These are phyloP conservation scores for Leptographium procerum DNA, from an alignment of 2,329 filamentous ascomycete species.

Conservation along the genomic window DNA sequence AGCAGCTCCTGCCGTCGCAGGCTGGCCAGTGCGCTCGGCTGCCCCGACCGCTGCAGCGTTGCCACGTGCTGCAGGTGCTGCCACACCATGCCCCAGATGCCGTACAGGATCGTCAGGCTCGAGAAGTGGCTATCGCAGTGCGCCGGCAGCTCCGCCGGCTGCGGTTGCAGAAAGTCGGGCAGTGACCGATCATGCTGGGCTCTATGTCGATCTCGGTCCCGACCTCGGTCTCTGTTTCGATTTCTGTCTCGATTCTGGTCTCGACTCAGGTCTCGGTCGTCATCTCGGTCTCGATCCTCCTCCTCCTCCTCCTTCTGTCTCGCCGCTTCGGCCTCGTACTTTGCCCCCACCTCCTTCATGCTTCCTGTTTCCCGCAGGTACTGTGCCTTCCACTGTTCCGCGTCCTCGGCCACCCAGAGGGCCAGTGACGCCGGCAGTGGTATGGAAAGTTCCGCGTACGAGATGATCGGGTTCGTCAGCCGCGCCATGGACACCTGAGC, in stretches of 20 bases:
- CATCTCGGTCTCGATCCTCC: background rate
- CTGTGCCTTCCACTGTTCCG: constrained; percentile 51
- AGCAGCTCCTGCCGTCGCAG: constrained; percentile 50
- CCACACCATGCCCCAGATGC: constrained; percentile 8
- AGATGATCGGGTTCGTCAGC: constrained; percentile 52
- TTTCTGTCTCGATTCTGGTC: too few relatives aligned
- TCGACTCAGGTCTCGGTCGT: background rate
- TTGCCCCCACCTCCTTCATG: background rate
- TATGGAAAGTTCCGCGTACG: constrained; percentile 56
- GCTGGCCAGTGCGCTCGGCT: background rate
- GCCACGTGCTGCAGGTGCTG: constrained; percentile 5
- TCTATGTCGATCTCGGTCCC: too few relatives aligned
- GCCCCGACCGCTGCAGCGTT: background rate
- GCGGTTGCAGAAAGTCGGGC: constrained; percentile 4
- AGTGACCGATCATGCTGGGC: too few relatives aligned
- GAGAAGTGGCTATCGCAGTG: background rate
- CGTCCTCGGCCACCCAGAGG: constrained; percentile 55
- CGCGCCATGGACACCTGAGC: constrained; percentile 57
- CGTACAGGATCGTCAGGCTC: constrained; percentile 2
- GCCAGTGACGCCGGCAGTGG: constrained; percentile 50
- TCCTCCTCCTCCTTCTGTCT: too few relatives aligned
- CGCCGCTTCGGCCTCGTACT: background rate
- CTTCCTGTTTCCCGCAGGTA: constrained; percentile 28
- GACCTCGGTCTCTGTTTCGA: background rate
- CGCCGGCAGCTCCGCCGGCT: constrained; percentile 2